These are phyloP conservation scores for Ocimum tenuiflorum DNA, from an alignment of 257 asterid species.

Conservation along the genomic window DNA sequence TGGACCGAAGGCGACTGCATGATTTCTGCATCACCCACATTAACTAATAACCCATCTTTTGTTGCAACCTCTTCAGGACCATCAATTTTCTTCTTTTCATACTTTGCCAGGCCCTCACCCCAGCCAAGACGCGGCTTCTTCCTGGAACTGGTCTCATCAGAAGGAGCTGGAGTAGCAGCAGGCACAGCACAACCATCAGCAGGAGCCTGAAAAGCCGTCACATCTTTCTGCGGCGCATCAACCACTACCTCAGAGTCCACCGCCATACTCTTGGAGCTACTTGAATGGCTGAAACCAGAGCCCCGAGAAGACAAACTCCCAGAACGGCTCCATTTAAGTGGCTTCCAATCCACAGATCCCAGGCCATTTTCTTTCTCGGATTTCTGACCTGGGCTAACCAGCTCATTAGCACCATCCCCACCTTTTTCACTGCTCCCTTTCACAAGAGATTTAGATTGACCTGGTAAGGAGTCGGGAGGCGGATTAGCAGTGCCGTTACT, in stretches of 20 bases:
- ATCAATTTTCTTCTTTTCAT: conserved; percentile 80
- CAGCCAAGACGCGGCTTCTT: conserved; percentile 94
- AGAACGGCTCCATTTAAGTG: conserved; percentile 37
- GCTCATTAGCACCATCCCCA: conserved; percentile 18
- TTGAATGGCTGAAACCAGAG: conserved; percentile 32
- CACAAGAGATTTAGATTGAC: conserved; percentile 39
- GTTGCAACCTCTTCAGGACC: conserved; percentile 48
- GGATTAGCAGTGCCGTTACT: conserved; percentile 10
- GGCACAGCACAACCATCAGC: too few species aligned
- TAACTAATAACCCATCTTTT: conserved; percentile 25
- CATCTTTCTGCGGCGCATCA: conserved; percentile 31
- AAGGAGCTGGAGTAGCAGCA: conserved; percentile 30
- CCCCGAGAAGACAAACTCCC: conserved; percentile 44
- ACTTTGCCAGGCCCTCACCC: conserved; percentile 98
- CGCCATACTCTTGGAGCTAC: conserved; percentile 40
- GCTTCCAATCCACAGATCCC: conserved; percentile 46
- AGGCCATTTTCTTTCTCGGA: conserved; percentile 47
- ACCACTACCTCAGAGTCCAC: conserved; percentile 31
- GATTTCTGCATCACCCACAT: conserved; percentile 36
- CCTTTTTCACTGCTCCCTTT: conserved; percentile 26
- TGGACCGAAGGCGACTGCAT: conserved; percentile 23
- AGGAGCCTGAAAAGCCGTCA: conserved; percentile 19
- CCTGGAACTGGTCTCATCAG: conserved; percentile 54
- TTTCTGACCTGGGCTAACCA: conserved; percentile 30
- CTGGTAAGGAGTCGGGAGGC: conserved; percentile 25